Evolutionary conservation across 495 filamentous ascomycete species (phyloP).

Genomic region (Xylaria acuta): DNA sequence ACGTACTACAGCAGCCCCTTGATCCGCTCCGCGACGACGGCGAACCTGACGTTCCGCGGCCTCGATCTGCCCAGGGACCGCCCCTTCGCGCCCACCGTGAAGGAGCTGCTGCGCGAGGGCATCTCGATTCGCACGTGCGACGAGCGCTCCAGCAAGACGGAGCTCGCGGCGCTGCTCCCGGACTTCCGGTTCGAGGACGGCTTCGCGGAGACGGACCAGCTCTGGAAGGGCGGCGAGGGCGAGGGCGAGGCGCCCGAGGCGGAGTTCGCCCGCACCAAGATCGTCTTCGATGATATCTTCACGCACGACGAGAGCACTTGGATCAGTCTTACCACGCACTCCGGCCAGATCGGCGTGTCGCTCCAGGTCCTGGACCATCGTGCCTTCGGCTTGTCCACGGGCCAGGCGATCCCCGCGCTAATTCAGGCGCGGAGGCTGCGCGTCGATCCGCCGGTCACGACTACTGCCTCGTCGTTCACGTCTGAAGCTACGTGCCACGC

Average conservation of each 20-base stretch:
- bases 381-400: constrained; percentile 65
- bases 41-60: constrained; percentile 65
- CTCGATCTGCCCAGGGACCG: constrained; percentile 56
- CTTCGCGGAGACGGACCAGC: constrained; percentile 66
- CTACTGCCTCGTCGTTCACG: constrained; percentile 46
- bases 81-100: constrained; percentile 67
- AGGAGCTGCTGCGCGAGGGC: constrained; percentile 72
- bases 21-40: constrained; percentile 66
- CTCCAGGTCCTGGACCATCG: constrained; percentile 65
- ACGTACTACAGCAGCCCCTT: constrained; percentile 73
- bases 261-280: constrained; percentile 60
- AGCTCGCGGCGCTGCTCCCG: constrained; percentile 64
- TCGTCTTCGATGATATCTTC: constrained; percentile 70
- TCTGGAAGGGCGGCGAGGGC: constrained; percentile 59
- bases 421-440: constrained; percentile 58
- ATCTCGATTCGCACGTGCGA: constrained; percentile 82
- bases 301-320: constrained; percentile 62
- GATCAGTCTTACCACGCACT: constrained; percentile 73
- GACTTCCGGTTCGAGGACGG: constrained; percentile 65
- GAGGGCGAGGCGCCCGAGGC: constrained; percentile 61
- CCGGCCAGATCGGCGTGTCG: constrained; percentile 65
- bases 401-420: constrained; percentile 73
- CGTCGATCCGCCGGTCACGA: constrained; percentile 40
- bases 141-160: constrained; percentile 61
- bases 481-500: constrained; percentile 57